Evolutionary conservation across 192 early-diverging fungal species (phyloP), one percentile per base, ranked within the genome.

Genomic region (Entomortierella lignicola): DNA sequence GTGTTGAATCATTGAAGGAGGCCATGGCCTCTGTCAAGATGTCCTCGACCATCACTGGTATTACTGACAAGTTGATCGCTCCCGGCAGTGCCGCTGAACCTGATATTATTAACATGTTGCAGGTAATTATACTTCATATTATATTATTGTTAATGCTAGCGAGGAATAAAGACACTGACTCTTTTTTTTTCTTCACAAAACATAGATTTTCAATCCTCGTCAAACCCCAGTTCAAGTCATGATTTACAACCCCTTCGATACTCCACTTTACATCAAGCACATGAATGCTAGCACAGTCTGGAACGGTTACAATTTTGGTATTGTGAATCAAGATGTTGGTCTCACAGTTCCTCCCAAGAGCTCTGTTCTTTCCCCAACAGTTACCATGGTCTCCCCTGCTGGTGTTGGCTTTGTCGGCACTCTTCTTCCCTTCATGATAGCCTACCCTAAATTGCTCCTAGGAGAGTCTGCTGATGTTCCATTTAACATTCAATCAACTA

Each of bases 191-290:
- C n/a, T n/a, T n/a, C n/a, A n/a, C n/a, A n/a, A n/a, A n/a, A n/a
- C n/a, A n/a, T n/a, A n/a, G n/a, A 6, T 30, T 29, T 13, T 52
- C 32, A 15, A 37, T 27, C 57, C 67, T 25, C 75, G 75, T 57
- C 43, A 64, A 32, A 79, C 75, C 15, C 75, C 75, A 55, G 83
- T 84, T 15, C 69, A 82, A 51, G 84, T 89, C 42, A 77, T 81
- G 39, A 82, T 89, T 50, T 80, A 82, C 48, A 85, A 89, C 68
- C 88, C 88, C n/a, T 89, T 89, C 70, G 80, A 81, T 67, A 60
- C 86, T 60, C 77, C 82, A 32, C 54, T 89, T 11, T 68, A 62
- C 26, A 86, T 89, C 60, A 72, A 83, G 48, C 75, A 58, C 58
- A 84, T 89, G 61, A 41, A 63, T 13, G 80, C 84, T 6, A 60